phyloP scores from a whole-genome alignment of 176 grass and related monocot species.

The Zizania latifolia region DNA sequence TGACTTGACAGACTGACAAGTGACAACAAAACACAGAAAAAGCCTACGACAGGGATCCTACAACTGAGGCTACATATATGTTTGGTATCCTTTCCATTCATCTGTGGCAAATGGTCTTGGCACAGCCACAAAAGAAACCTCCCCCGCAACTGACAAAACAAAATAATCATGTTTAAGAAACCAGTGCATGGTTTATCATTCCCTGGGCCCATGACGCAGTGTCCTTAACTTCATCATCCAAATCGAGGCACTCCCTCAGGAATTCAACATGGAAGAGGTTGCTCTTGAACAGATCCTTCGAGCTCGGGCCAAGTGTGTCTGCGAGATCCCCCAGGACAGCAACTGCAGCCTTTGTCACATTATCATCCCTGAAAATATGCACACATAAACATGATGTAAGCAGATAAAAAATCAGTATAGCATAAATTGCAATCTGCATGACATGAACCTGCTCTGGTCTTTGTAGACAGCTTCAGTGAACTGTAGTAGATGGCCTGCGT shows the following conservation, averaged over 20 bases:
- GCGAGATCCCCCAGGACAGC: slow-evolving; percentile 78
- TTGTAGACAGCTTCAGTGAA: slow-evolving; percentile 75
- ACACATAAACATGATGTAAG: slow-evolving; percentile 1
- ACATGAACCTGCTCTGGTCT: slow-evolving; percentile 55
- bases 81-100: slow-evolving; percentile 39
- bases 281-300: slow-evolving; percentile 54
- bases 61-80: slow-evolving; percentile 38
- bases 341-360: slow-evolving; percentile 74
- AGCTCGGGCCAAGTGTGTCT: slow-evolving; percentile 53
- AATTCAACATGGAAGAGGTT: slow-evolving; percentile 68
- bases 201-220: slow-evolving; percentile 59
- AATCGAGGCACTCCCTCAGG: slow-evolving; percentile 56
- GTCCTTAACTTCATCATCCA: slow-evolving; percentile 66
- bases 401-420: background rate
- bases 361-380: slow-evolving; percentile 55
- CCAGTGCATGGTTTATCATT: slow-evolving; percentile 65
- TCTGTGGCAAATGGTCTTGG: slow-evolving; percentile 41
- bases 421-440: slow-evolving; percentile 6
- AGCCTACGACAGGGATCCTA: slow-evolving; percentile 38
- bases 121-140: slow-evolving; percentile 39
- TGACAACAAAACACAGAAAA: slow-evolving; percentile 23
- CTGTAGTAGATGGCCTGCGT: slow-evolving; percentile 54
- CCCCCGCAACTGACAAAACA: slow-evolving; percentile 10
- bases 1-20: slow-evolving; percentile 25
- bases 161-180: slow-evolving; percentile 38